Evolutionary conservation across 441 rosid species (phyloP).

Genomic region (Cnidoscolus chayamansa): DNA sequence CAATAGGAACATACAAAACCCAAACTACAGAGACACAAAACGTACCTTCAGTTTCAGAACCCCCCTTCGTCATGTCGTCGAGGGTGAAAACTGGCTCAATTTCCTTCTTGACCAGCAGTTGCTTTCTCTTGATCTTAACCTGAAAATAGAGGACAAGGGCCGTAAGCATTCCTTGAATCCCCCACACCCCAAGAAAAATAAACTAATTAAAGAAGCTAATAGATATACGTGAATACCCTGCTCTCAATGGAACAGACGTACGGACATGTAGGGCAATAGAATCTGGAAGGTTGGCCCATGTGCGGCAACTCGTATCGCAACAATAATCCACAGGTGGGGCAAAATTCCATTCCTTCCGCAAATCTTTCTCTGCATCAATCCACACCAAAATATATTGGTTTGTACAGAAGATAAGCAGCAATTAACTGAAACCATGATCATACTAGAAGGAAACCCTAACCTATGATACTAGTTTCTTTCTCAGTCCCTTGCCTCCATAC

Average conservation of each 20-base stretch:
- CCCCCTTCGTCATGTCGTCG: slow-evolving; percentile 46
- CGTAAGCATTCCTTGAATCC: background rate
- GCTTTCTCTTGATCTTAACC: slow-evolving; percentile 53
- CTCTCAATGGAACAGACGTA: slow-evolving; percentile 38
- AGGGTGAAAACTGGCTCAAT: slow-evolving; percentile 48
- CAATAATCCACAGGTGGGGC: slow-evolving; percentile 52
- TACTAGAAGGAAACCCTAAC: too few species aligned
- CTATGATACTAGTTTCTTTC: too few species aligned
- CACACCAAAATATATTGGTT: background rate
- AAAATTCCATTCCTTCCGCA: slow-evolving; percentile 45
- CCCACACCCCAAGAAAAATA: background rate
- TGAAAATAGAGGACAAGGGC: slow-evolving; percentile 5
- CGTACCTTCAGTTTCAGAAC: slow-evolving; percentile 45
- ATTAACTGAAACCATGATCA: background rate
- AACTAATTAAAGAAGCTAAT: background rate
- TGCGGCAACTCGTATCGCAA: slow-evolving; percentile 47
- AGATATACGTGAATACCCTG: slow-evolving; percentile 25
- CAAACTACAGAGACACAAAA: background rate
- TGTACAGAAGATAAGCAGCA: background rate
- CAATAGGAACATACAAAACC: too few species aligned
- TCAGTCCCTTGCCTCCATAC: too few species aligned
- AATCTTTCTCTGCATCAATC: slow-evolving; percentile 3
- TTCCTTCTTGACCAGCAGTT: slow-evolving; percentile 46
- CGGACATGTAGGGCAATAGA: slow-evolving; percentile 53
- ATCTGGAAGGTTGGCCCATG: slow-evolving; percentile 36